Percentiles rank a stretch among this genome's conserved stretches.
phyloP scores from a whole-genome alignment of 2,329 filamentous ascomycete genomes.

The Aureobasidium musti region DNA sequence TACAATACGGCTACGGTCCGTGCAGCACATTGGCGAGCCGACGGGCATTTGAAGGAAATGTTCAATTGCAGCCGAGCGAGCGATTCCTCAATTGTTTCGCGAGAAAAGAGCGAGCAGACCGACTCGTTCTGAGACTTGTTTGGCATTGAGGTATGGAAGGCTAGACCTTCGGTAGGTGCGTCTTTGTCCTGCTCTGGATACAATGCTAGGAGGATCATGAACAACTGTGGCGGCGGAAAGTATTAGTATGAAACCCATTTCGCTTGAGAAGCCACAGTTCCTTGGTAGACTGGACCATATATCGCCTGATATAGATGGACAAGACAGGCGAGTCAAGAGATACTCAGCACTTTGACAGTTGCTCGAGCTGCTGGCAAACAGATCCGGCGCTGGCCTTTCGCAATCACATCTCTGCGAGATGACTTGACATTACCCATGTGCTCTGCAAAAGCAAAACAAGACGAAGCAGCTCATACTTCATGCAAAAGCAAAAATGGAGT shows the following conservation, averaged over 20 bases:
- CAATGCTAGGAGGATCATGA: no score
- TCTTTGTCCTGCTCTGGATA: background rate
- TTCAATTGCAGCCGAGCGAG: background rate
- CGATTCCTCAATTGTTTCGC: background rate
- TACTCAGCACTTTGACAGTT: slow-evolving; percentile 1
- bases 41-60: background rate
- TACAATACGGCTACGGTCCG: background rate
- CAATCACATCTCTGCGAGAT: background rate
- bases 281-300: background rate
- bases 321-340: slow-evolving; percentile 2
- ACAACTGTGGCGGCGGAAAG: background rate
- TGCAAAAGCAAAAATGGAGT: background rate
- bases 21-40: background rate
- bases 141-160: background rate
- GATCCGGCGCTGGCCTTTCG: background rate
- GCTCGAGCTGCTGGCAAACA: background rate
- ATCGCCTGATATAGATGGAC: background rate
- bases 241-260: background rate
- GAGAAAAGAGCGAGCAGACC: slow-evolving; percentile 9
- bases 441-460: background rate
- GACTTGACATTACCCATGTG: background rate
- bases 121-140: no score
- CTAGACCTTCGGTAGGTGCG: background rate
- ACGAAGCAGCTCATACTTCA: background rate
- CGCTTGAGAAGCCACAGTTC: background rate